Evolutionary conservation across 345 rosid genomes (phyloP).

Genomic region (Cochlearia excelsa): DNA sequence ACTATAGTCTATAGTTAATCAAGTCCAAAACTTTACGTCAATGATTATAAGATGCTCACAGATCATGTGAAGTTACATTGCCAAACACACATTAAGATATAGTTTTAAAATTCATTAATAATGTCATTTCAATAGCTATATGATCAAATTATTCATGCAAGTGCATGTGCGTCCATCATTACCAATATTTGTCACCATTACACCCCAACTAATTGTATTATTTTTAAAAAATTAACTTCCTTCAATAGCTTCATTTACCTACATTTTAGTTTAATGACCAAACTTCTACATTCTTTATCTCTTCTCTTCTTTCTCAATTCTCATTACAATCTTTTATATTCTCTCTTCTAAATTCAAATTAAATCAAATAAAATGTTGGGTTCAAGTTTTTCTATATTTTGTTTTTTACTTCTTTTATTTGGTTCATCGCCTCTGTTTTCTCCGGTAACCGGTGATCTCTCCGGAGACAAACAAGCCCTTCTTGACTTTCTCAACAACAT

Average conservation of each 20-base stretch:
- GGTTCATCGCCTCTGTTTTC: conserved; percentile 21
- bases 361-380: conserved; percentile 4
- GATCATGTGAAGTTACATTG: conserved; percentile 36
- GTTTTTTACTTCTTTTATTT: conserved; percentile 15
- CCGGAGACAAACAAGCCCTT: conserved; percentile 68
- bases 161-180: conserved; percentile 29
- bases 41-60: conserved; percentile 35
- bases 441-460: conserved; percentile 44
- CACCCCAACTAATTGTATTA: conserved; percentile 22
- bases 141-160: conserved; percentile 24
- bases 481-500: conserved; percentile 58
- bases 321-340: conserved; percentile 3
- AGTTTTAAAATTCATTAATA: background rate
- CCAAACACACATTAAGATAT: conserved; percentile 15
- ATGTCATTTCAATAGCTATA: conserved; percentile 18
- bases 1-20: conserved; percentile 8
- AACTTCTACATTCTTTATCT: conserved; percentile 10
- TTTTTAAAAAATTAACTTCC: background rate
- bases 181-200: conserved; percentile 34
- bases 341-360: background rate
- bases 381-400: conserved; percentile 15
- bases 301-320: conserved; percentile 7
- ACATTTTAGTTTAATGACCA: conserved; percentile 5
- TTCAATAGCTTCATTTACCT: conserved; percentile 20
- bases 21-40: conserved; percentile 33